Evolutionary conservation across 306 rosid species (phyloP), one percentile per base, ranked within the genome.

Genomic region (Betula pendula): DNA sequence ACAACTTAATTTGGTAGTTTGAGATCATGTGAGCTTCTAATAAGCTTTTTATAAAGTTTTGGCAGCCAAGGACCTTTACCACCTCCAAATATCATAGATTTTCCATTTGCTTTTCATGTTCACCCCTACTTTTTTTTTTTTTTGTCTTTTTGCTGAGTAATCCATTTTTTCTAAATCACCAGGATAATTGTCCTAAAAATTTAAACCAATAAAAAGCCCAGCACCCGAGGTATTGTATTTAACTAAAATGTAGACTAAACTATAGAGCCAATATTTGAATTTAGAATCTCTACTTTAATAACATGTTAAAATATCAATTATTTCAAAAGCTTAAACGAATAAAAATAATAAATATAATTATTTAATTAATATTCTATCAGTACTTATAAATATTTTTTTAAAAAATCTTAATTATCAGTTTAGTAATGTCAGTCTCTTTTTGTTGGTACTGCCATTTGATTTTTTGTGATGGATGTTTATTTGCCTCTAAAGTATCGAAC

Each of bases 21-120:
- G 58, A 69, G 44, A 68, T 69, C 51, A 53, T 40, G 50, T 45
- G 51, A 45, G 52, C 47, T 17, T 77, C 22, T 15, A n/a, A 38
- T 38, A 38, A 3, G 43, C 76, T 22, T 63, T 77, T 69, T 6
- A 53, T 77, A 71, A 27, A 33, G 49, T 25, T 2, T 16, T 20
- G 25, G 58, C 1, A 68, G 69, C 59, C 15, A 68, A 42, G 48
- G 3, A 68, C 1, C 45, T 20, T 69, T 43, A 22, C 27, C 51
- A 72, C 47, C 56, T 31, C 22, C 8, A 45, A 49, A 49, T 22
- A 48, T 47, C 19, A 24, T 45, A 16, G n/a, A 24, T 43, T 70
- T 47, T 47, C 73, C 20, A 45, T 31, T 69, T 70, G 3, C 27
- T 65, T 35, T 65, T 16, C 24, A n/a, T 19, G 20, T 7, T 27